Conservation (phyloP, 2,329 filamentous ascomycete genomes). For the Thelonectria rubi region DNA sequence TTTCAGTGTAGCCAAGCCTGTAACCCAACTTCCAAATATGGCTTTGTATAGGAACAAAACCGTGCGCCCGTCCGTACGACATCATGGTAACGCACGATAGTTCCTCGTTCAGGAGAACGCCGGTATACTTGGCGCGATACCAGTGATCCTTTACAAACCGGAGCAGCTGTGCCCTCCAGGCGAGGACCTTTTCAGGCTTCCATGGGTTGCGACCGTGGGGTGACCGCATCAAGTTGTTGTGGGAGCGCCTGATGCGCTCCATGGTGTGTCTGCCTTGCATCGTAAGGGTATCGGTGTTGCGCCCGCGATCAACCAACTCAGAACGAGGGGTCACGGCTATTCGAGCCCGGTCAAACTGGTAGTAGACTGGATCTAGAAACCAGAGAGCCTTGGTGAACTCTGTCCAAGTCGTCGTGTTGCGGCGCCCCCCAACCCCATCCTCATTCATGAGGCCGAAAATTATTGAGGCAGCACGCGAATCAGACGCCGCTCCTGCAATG, state of each 20-base stretch:
- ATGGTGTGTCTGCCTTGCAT: constrained; percentile 40
- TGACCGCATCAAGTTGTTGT: constrained; percentile 26
- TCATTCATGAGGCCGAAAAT: constrained; percentile 47
- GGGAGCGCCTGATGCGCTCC: constrained; percentile 39
- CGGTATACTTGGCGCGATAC: constrained; percentile 35
- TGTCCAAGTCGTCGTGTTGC: constrained; percentile 48
- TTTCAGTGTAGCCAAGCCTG: constrained; percentile 39
- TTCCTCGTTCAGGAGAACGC: constrained; percentile 49
- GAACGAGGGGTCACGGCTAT: constrained; percentile 45
- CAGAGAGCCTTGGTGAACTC: constrained; percentile 61
- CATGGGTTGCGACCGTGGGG: too few species aligned
- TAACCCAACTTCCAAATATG: constrained; percentile 48
- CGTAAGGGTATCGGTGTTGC: too few species aligned
- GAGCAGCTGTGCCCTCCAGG: too few species aligned
- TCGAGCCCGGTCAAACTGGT: constrained; percentile 54
- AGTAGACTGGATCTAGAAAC: constrained; percentile 56
- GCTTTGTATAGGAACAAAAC: constrained; percentile 45
- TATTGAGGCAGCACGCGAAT: constrained; percentile 46
- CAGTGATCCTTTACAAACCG: constrained; percentile 37
- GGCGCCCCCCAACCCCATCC: constrained; percentile 41
- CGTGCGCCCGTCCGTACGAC: constrained; percentile 52
- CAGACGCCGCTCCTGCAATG: constrained; percentile 57
- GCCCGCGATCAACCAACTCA: neutral
- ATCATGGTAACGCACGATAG: constrained; percentile 54
- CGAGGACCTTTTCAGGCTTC: too few species aligned